Evolutionary conservation across 768 basidiomycete genomes (phyloP).

Genomic region (Guyanaporus albipodus): DNA sequence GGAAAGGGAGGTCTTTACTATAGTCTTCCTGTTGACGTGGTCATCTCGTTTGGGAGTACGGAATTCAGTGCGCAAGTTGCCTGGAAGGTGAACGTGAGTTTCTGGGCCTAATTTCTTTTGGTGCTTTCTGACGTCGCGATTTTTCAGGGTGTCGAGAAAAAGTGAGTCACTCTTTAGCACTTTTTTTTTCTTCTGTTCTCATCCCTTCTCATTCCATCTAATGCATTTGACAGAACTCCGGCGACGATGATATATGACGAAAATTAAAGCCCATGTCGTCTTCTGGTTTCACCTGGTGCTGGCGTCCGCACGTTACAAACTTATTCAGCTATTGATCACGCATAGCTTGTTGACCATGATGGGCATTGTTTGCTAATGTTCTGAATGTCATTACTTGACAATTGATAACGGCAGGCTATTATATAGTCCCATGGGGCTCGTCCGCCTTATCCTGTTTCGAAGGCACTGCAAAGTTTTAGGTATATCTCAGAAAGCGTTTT

Average conservation of each 20-base stretch:
- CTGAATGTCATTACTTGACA: neutral
- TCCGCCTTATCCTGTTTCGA: neutral
- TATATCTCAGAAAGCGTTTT: too few species aligned
- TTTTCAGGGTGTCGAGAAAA: slow-evolving; percentile 8
- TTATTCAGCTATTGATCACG: too few species aligned
- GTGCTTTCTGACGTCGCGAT: neutral
- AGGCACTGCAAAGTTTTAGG: neutral
- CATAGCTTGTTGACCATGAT: neutral
- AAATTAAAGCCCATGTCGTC: neutral
- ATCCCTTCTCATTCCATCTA: too few species aligned
- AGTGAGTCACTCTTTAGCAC: neutral
- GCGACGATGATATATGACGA: slow-evolving; percentile 6
- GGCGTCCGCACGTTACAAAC: too few species aligned
- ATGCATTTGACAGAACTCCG: neutral
- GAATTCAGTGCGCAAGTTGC: slow-evolving; percentile 26
- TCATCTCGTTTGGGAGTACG: slow-evolving; percentile 14
- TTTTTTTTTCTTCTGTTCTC: too few species aligned
- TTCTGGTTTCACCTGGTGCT: neutral
- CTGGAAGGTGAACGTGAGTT: slow-evolving; percentile 11
- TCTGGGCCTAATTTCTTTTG: too few species aligned
- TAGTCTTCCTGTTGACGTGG: slow-evolving; percentile 1
- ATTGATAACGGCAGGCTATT: neutral
- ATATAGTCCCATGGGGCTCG: neutral
- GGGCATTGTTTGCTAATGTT: neutral
- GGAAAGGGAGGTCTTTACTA: slow-evolving; percentile 7